Conservation (phyloP, 1,284 basidiomycete genomes). For the Microbotryum intermedium region DNA sequence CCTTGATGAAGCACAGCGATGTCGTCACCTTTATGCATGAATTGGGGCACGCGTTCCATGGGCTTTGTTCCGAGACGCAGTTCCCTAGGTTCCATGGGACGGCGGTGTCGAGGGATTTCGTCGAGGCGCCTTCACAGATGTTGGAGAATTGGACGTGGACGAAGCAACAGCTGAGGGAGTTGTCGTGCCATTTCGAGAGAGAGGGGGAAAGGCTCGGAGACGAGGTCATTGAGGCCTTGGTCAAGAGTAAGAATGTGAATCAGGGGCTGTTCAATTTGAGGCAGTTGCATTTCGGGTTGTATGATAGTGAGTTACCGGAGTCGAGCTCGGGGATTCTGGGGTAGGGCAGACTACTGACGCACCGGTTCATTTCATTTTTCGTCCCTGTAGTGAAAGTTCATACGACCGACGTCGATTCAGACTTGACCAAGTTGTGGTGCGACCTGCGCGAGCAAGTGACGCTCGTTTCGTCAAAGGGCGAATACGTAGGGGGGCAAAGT, state of each 20-base stretch:
- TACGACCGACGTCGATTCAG: constrained; percentile 32
- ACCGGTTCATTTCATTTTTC: background rate
- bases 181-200: constrained; percentile 64
- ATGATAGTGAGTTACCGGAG: constrained; percentile 55
- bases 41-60: constrained; percentile 82
- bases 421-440: constrained; percentile 68
- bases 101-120: constrained; percentile 64
- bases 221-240: constrained; percentile 66
- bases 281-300: constrained; percentile 72
- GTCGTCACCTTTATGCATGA: constrained; percentile 45
- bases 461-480: constrained; percentile 51
- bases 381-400: constrained; percentile 48
- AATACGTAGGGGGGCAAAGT: constrained; percentile 58
- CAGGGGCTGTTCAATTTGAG: constrained; percentile 69
- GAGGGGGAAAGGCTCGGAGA: constrained; percentile 60
- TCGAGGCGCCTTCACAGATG: constrained; percentile 69
- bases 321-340: too few species aligned
- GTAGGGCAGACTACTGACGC: background rate
- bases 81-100: constrained; percentile 66
- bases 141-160: constrained; percentile 64
- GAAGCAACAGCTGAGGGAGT: constrained; percentile 61
- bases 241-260: constrained; percentile 71
- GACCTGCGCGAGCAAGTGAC: constrained; percentile 57
- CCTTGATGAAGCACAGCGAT: constrained; percentile 70
- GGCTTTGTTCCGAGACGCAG: constrained; percentile 59